Evolutionary conservation across 805 yeast genomes (phyloP).

Genomic region (Maudiozyma saulgeensis): DNA sequence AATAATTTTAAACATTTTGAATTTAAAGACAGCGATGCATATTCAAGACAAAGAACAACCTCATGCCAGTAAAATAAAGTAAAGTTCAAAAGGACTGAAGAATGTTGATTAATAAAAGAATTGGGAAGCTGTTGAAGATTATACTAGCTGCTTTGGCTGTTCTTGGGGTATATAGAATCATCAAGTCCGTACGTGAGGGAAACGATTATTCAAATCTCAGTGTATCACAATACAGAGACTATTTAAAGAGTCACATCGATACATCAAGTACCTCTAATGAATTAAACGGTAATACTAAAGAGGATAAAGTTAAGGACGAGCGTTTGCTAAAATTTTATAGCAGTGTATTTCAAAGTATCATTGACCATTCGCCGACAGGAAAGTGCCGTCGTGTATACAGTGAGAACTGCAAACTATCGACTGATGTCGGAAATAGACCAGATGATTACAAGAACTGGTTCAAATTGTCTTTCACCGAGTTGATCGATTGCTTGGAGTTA

Average conservation of each 20-base stretch:
- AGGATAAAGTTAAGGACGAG: neutral
- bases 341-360: constrained; percentile 18
- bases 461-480: constrained; percentile 12
- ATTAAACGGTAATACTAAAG: neutral
- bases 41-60: too few relatives aligned
- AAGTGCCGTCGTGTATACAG: constrained; percentile 13
- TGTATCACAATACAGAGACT: neutral
- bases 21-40: too few relatives aligned
- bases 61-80: neutral
- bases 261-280: neutral
- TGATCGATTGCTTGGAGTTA: constrained; percentile 20
- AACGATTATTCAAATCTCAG: neutral
- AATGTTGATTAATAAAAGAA: neutral
- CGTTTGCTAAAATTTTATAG: constrained; percentile 12
- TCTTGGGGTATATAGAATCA: neutral
- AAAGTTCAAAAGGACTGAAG: too few relatives aligned
- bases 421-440: constrained; percentile 18
- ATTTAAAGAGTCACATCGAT: neutral
- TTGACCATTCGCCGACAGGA: constrained; percentile 19
- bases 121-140: neutral
- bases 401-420: constrained; percentile 12
- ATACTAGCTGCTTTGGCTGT: neutral
- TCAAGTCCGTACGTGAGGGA: neutral
- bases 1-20: too few relatives aligned
- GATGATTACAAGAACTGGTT: constrained; percentile 15